Evolutionary conservation across 139 green algal species (phyloP).

Genomic region (Deuterostichococcus epilithicus): DNA sequence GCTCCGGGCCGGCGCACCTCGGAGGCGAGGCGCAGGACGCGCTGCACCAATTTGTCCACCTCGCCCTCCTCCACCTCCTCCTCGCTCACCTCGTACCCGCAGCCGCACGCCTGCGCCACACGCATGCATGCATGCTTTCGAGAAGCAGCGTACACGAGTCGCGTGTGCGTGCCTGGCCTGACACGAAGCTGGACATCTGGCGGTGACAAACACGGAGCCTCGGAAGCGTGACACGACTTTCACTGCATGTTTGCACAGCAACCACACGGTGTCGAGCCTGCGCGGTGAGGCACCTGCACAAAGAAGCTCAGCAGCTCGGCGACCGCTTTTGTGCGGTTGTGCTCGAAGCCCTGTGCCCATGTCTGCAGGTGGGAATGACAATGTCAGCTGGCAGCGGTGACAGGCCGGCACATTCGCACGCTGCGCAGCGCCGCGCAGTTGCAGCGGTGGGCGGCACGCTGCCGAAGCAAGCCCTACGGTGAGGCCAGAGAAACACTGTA

Average conservation of each 20-base stretch:
- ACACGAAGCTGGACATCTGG: neutral
- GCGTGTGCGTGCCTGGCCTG: neutral
- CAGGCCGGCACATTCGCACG: no score
- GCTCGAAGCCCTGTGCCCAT: conserved; percentile 55
- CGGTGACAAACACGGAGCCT: neutral
- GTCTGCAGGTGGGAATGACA: conserved; percentile 33
- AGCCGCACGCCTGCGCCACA: conserved; percentile 41
- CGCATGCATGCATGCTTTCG: no score
- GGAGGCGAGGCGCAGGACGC: conserved; percentile 12
- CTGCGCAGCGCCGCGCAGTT: no score
- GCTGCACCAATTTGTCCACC: conserved; percentile 51
- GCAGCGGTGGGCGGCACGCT: no score
- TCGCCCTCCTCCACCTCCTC: conserved; percentile 59
- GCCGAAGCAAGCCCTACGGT: no score
- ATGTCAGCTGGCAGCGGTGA: no score
- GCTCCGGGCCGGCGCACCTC: neutral
- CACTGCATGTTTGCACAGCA: no score
- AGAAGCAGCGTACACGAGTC: neutral
- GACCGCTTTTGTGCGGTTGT: conserved; percentile 25
- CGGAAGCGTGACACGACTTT: no score
- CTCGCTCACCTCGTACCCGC: conserved; percentile 31
- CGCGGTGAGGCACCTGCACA: conserved; percentile 38
- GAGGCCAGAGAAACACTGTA: no score
- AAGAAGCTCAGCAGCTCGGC: conserved; percentile 65
- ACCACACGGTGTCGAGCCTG: neutral